phyloP scores from a whole-genome alignment of 2,329 filamentous ascomycete species.

The Stagonosporopsis rhizophila region DNA sequence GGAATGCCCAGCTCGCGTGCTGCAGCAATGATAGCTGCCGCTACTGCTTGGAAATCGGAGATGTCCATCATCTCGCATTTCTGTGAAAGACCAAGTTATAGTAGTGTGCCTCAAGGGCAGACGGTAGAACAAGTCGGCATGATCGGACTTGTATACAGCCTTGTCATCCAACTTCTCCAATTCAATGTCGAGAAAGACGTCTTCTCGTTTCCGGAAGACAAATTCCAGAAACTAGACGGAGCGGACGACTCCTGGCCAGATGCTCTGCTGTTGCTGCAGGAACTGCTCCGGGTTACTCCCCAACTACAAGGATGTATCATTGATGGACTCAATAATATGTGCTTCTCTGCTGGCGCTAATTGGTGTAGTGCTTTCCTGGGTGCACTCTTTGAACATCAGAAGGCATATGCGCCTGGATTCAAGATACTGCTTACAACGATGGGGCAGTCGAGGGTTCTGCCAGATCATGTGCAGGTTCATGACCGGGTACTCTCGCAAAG shows the following conservation, averaged over 20 bases:
- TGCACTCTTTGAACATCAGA: background rate
- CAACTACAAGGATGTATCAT: background rate
- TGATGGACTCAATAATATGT: slow-evolving; percentile 1
- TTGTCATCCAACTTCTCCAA: slow-evolving; percentile 24
- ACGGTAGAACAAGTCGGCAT: slow-evolving; percentile 18
- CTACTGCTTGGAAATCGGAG: slow-evolving; percentile 21
- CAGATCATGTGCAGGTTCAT: background rate
- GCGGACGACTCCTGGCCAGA: slow-evolving; percentile 4
- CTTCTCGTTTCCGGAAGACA: background rate
- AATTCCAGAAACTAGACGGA: slow-evolving; percentile 1
- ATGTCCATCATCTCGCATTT: slow-evolving; percentile 27
- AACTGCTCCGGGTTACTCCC: background rate
- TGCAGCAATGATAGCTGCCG: background rate
- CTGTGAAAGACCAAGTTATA: slow-evolving; percentile 15
- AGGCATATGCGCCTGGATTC: background rate
- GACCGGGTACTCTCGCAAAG: background rate
- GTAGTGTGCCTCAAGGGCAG: background rate
- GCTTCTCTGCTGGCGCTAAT: background rate
- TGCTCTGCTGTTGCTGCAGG: slow-evolving; percentile 6
- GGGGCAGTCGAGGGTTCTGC: background rate
- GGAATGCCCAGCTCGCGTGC: background rate
- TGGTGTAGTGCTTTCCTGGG: background rate
- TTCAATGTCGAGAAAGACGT: slow-evolving; percentile 7
- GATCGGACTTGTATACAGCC: slow-evolving; percentile 25
- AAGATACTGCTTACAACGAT: background rate